Percentiles rank a stretch among this genome's conserved stretches.
These are phyloP conservation scores for Tylopilus felleus DNA, from an alignment of 768 basidiomycete genomes.

Conservation along the genomic window DNA sequence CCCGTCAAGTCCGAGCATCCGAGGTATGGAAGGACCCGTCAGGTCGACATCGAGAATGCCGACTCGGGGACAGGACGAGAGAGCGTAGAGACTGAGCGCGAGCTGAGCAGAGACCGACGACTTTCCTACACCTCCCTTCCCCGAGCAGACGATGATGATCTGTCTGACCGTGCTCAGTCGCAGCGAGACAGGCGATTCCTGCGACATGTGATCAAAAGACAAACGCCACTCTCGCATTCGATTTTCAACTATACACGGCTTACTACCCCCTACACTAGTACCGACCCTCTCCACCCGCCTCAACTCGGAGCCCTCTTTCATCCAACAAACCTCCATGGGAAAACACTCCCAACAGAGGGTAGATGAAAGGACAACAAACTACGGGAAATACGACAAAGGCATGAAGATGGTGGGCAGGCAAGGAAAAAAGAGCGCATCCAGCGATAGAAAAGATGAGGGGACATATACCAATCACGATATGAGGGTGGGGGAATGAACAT, in stretches of 20 bases:
- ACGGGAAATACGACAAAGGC: conserved; percentile 24
- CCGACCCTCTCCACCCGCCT: conserved; percentile 15
- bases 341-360: conserved; percentile 45
- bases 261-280: not conserved
- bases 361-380: conserved; percentile 67
- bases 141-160: conserved; percentile 90
- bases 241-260: conserved; percentile 5
- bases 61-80: conserved; percentile 62
- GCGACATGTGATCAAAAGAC: conserved; percentile 18
- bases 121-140: conserved; percentile 98
- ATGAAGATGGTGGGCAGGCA: conserved; percentile 20
- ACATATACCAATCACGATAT: conserved; percentile 24
- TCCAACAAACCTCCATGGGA: conserved; percentile 53
- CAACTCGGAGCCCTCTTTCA: conserved; percentile 65
- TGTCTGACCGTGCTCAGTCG: conserved; percentile 74
- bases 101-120: conserved; percentile 94
- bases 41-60: conserved; percentile 94
- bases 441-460: conserved; percentile 22
- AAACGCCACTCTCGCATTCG: not conserved
- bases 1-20: conserved; percentile 90
- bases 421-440: conserved; percentile 18
- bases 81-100: conserved; percentile 79
- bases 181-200: conserved; percentile 60
- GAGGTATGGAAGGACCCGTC: conserved; percentile 91
- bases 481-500: conserved; percentile 21